Base-by-base conservation (phyloP, 176 grass and related monocot species). In the Bonia amplexicaulis region DNA sequence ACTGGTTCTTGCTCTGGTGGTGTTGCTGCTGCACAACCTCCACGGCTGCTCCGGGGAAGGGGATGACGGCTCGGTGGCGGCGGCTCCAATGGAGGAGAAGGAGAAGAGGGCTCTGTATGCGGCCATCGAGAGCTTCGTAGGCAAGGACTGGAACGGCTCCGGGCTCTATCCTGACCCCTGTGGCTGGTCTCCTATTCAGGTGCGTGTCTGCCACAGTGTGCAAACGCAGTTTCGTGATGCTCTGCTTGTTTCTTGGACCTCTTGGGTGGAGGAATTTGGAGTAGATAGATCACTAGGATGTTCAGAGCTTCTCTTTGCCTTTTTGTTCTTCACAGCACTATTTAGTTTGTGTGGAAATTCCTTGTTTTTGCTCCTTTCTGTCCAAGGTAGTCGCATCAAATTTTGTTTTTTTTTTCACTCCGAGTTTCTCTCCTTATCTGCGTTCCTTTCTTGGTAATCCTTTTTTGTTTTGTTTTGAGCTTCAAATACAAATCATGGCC, bases 141-240 rank as follows among this genome's bases (percentile, higher is more conserved):
- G 97, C 44, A 87, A 78, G 29, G 86, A 62, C 0, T 99, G 97
- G 97, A 99, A 99, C 52, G 97, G 97, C 66, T 94, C 93, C 17
- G 79, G 25, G 31, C 82, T 99, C 48, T 99, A 94, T 51, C 97
- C 93, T 0, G 97, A 99, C 72, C 97, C 97, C 9, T 99, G 97
- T 70, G 97, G 97, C 69, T 95, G 92, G 97, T 91, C 97, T 40
- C 97, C 94, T 9, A 96, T 99, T 73, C 97, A 99, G 97, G 97
- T 96, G 67, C 33, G 20, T 29, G 9, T 12, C 35, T 14, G 20
- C 39, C 14, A 4, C 3, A 23, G 58, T 25, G 57, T 0, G 13
- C 19, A 60, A 27, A 29, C 22, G 14, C 59, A 55, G 52, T 9
- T 58, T 58, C 8, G 22, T 58, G 2, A 23, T 58, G 20, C 54